Base-by-base conservation (phyloP, 805 yeast species). In the Zygoascus biomembranicola region DNA sequence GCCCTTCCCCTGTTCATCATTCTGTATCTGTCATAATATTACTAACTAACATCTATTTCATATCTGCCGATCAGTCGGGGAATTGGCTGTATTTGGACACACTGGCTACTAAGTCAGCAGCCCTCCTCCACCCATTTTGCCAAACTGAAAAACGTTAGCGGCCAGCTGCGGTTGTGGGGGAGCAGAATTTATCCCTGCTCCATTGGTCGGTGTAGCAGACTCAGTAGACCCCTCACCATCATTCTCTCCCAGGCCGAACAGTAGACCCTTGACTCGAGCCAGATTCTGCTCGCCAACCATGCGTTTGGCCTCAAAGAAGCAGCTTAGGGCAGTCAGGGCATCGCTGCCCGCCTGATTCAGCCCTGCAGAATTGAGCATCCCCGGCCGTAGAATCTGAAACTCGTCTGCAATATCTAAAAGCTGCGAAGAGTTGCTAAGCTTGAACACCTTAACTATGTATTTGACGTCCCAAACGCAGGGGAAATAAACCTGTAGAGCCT, bases 381-480 rank as follows among this genome's bases (percentile, higher is more conserved):
- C 49, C n/a, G 49, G 50, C 11, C 42, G 52, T 20, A 46, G 47
- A 45, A 73, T 63, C 41, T 70, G 66, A 53, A 75, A 65, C 41
- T 75, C 77, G 49, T 75, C 77, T 10, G 78, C 78, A 19, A 68
- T 62, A 47, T 69, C 72, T 19, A 63, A 63, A 50, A 69, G 50
- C 31, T 59, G 69, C 63, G 59, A 69, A 66, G 60, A 73, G 60
- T 57, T 66, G 52, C 63, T 63, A 52, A 62, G 66, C 59, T 60
- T 68, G 57, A 66, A 68, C 43, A 69, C 59, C 53, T 71, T 69
- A 54, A 68, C 67, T 32, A 73, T 66, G 55, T 66, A 63, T 67
- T 92, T 94, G 64, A 94, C 79, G 65, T 92, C 99, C 68, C 80
- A 89, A 51, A 86, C 78, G 54, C 78, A 81, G 18, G 97, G 96